Evolutionary conservation across 1,284 basidiomycete genomes (phyloP).

Genomic region (Golubevia pallescens): DNA sequence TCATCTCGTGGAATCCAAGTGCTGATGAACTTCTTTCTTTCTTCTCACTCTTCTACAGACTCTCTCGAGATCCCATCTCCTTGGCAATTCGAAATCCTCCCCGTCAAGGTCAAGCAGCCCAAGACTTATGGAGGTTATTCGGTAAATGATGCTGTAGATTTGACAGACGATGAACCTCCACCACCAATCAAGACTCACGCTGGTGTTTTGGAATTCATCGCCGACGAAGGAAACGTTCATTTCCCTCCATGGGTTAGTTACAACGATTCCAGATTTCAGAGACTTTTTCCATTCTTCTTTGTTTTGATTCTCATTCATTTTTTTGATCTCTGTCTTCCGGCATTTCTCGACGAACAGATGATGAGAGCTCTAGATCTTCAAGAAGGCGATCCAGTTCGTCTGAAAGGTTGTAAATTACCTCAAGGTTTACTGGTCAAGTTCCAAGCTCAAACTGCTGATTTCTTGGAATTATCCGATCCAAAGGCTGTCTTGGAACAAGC

Average conservation of each 20-base stretch:
- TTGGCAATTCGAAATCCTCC: too few relatives aligned
- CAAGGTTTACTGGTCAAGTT: conserved; percentile 97
- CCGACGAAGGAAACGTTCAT: conserved; percentile 92
- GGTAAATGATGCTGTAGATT: too few relatives aligned
- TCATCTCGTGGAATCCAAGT: too few relatives aligned
- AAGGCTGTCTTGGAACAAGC: conserved; percentile 97
- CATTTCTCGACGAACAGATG: conserved; percentile 76
- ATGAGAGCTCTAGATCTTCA: conserved; percentile 92
- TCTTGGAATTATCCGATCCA: conserved; percentile 85
- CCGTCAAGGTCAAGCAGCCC: too few relatives aligned
- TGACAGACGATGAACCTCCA: conserved; percentile 12
- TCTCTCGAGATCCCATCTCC: too few relatives aligned
- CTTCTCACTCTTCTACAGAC: background rate
- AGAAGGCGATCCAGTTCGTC: conserved; percentile 92
- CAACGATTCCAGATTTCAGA: too few relatives aligned
- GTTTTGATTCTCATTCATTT: too few relatives aligned
- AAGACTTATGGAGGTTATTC: too few relatives aligned
- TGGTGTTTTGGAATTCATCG: conserved; percentile 98
- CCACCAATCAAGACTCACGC: conserved; percentile 74
- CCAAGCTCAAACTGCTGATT: conserved; percentile 92
- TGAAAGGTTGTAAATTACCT: conserved; percentile 83
- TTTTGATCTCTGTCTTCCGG: too few relatives aligned
- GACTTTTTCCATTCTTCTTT: too few relatives aligned
- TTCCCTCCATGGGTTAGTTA: conserved; percentile 92
- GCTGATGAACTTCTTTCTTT: background rate